A percentile compares a stretch with the other conserved stretches of the same genome.
phyloP scores from a whole-genome alignment of 2,329 filamentous ascomycete genomes.

The Penicillium olsonii region DNA sequence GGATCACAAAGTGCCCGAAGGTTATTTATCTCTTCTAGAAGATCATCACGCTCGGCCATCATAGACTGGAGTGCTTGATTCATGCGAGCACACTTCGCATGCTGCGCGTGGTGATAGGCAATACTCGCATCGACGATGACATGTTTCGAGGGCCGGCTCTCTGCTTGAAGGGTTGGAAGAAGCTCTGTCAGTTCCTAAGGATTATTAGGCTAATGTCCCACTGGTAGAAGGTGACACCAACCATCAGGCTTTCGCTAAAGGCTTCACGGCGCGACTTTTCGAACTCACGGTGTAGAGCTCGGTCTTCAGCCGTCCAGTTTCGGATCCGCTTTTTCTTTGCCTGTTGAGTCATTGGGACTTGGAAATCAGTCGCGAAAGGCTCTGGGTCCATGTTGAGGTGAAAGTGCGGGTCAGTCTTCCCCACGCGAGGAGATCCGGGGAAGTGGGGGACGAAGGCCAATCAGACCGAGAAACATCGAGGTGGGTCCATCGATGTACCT shows the following conservation, averaged over 20 bases:
- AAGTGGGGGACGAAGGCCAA: constrained; percentile 9
- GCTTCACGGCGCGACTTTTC: constrained; percentile 46
- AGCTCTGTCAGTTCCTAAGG: constrained; percentile 11
- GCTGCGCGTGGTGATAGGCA: constrained; percentile 13
- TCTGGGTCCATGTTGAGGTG: constrained; percentile 4
- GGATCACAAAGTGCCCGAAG: constrained; percentile 13
- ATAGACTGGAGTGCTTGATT: constrained; percentile 5
- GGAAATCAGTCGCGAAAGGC: background rate
- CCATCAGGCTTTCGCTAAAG: constrained; percentile 43
- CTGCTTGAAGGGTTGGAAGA: constrained; percentile 12
- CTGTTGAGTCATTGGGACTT: background rate
- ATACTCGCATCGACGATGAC: constrained; percentile 18
- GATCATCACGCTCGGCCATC: constrained; percentile 12
- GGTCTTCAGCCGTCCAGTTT: constrained; percentile 40
- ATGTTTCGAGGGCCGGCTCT: constrained; percentile 16
- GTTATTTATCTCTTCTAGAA: constrained; percentile 9
- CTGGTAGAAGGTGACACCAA: constrained; percentile 11
- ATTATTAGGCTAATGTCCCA: background rate
- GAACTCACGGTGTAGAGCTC: constrained; percentile 44
- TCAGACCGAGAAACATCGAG: too few relatives aligned
- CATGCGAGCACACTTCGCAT: constrained; percentile 5
- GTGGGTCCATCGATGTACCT: too few relatives aligned
- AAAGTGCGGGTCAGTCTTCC: background rate
- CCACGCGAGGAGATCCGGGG: constrained; percentile 8
- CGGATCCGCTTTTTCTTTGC: constrained; percentile 18